Conservation (phyloP, 129 eudicot species). For the Cynara cardunculus region DNA sequence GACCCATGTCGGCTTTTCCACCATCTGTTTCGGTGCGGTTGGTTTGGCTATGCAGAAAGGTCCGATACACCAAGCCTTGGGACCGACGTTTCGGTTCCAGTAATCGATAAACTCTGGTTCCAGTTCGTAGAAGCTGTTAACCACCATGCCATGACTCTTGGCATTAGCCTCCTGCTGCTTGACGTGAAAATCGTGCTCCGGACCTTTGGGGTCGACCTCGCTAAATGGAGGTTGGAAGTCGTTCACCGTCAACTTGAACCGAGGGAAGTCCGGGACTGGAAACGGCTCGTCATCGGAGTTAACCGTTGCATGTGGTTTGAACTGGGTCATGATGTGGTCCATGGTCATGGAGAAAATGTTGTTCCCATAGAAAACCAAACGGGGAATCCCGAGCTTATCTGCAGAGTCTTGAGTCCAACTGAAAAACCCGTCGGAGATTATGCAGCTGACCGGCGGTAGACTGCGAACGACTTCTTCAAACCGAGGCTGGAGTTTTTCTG, state of each 20-base stretch:
- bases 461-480: slow-evolving; percentile 41
- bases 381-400: slow-evolving; percentile 33
- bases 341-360: slow-evolving; percentile 39
- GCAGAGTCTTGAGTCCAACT: slow-evolving; percentile 62
- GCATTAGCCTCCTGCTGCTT: slow-evolving; percentile 21
- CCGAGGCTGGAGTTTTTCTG: slow-evolving; percentile 32
- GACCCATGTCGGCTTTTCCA: slow-evolving; percentile 29
- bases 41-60: slow-evolving; percentile 45
- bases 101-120: slow-evolving; percentile 39
- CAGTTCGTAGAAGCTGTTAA: slow-evolving; percentile 53
- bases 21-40: neutral
- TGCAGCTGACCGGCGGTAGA: slow-evolving; percentile 35
- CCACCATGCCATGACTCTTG: slow-evolving; percentile 43
- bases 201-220: slow-evolving; percentile 34
- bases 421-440: slow-evolving; percentile 55
- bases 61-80: slow-evolving; percentile 47
- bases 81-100: slow-evolving; percentile 33
- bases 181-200: slow-evolving; percentile 8
- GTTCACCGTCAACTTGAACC: slow-evolving; percentile 34
- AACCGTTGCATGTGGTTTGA: slow-evolving; percentile 29
- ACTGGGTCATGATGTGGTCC: slow-evolving; percentile 18
- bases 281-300: slow-evolving; percentile 32
- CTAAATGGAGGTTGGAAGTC: slow-evolving; percentile 40
- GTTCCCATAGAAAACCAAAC: slow-evolving; percentile 42
- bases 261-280: slow-evolving; percentile 28